A percentile compares a stretch with the other conserved stretches of the same genome.
Conservation (phyloP, 73 alveolate species). For the Breviolum minutum region DNA sequence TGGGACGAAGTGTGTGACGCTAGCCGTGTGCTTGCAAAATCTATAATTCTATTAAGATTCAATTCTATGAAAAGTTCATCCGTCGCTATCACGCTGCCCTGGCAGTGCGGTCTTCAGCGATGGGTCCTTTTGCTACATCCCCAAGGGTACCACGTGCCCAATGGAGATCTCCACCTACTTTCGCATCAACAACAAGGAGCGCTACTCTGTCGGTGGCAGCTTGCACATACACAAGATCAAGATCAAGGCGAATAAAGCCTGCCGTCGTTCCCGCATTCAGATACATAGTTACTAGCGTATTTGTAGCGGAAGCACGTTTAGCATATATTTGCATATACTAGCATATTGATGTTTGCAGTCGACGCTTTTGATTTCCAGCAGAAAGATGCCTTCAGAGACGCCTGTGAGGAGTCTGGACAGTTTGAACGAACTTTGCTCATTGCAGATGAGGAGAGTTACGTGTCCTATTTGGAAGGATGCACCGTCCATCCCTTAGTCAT, state of each 20-base stretch:
- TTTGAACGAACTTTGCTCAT: conserved; percentile 94
- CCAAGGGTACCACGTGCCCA: conserved; percentile 93
- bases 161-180: conserved; percentile 95
- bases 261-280: no score
- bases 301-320: not conserved
- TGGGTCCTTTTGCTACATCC: conserved; percentile 95
- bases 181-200: conserved; percentile 95
- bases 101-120: conserved; percentile 95
- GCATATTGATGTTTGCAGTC: not conserved
- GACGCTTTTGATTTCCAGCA: not conserved
- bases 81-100: not conserved
- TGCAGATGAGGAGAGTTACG: conserved; percentile 83
- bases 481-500: conserved; percentile 20
- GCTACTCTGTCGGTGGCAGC: not conserved
- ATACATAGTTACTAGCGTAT: not conserved
- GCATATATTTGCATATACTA: not conserved
- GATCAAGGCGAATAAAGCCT: no score
- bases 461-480: conserved; percentile 95
- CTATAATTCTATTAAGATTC: not conserved
- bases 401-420: conserved; percentile 90
- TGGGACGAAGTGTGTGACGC: no score
- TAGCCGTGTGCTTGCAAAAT: not conserved
- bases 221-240: not conserved
- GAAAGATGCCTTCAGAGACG: not conserved
- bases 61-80: not conserved